phyloP scores from a whole-genome alignment of 306 rosid genomes.

The Prunus salicina region DNA sequence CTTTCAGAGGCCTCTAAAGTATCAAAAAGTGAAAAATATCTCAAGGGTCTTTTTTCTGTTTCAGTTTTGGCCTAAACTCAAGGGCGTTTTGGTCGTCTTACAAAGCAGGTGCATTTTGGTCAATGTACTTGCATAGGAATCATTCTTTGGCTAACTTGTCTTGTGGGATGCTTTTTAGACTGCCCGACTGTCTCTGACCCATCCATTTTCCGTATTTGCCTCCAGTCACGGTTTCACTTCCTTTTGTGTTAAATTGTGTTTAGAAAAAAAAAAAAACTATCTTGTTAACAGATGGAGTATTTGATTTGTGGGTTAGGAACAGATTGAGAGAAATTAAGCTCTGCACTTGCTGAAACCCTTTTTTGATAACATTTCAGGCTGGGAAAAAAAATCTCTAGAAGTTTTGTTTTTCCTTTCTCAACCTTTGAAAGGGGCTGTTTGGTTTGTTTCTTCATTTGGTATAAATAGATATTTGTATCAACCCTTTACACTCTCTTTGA shows the following conservation, averaged over 20 bases:
- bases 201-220: constrained; percentile 10
- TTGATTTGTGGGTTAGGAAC: background rate
- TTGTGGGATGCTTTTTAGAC: constrained; percentile 24
- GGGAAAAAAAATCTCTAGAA: background rate
- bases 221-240: background rate
- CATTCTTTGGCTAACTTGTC: background rate
- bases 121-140: background rate
- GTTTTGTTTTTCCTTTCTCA: background rate
- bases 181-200: constrained; percentile 22
- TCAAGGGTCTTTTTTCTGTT: background rate
- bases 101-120: constrained; percentile 2
- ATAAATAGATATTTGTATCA: constrained; percentile 31
- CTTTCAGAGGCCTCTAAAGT: constrained; percentile 16
- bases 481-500: constrained; percentile 6
- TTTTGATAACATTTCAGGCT: background rate
- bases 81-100: background rate
- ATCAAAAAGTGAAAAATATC: constrained; percentile 21
- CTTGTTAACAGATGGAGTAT: background rate
- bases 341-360: background rate
- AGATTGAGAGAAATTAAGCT: background rate
- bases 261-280: background rate
- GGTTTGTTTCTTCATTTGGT: constrained; percentile 4
- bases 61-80: background rate
- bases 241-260: background rate
- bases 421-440: background rate